Conservation (phyloP, 768 basidiomycete genomes). For the Naematelia aurantialba region DNA sequence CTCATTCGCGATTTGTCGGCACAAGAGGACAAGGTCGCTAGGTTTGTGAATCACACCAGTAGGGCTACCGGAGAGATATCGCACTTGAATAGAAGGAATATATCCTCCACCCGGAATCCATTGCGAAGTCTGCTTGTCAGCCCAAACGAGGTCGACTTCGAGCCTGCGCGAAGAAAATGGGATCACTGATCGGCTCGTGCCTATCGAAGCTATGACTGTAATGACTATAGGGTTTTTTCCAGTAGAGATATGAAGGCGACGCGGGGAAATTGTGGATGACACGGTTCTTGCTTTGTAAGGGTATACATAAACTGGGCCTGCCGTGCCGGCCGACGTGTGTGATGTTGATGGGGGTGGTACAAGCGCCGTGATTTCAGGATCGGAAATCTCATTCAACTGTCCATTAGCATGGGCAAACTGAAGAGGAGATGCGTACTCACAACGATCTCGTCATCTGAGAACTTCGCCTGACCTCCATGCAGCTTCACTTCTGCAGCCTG, state of each 20-base stretch:
- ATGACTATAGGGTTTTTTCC: background rate
- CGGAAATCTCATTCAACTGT: background rate
- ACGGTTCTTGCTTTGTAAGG: background rate
- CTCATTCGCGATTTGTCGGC: background rate
- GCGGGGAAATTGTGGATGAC: background rate
- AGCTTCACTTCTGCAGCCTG: background rate
- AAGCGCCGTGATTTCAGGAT: background rate
- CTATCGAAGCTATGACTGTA: background rate
- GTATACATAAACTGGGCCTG: background rate
- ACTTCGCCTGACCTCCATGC: background rate
- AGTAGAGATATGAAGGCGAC: background rate
- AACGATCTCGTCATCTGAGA: background rate
- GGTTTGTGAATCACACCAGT: background rate
- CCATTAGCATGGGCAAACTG: background rate
- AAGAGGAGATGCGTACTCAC: background rate
- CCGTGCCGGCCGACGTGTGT: background rate
- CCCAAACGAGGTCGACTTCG: constrained; percentile 6
- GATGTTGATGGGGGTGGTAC: background rate
- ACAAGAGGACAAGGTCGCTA: background rate
- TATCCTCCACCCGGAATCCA: constrained; percentile 5
- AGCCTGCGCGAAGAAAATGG: background rate
- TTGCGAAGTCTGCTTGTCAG: background rate
- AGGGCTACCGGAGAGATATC: background rate
- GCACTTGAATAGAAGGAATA: background rate
- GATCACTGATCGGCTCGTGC: background rate